phyloP scores from a whole-genome alignment of 2,329 filamentous ascomycete species.

The Aspergillus eucalypticola region DNA sequence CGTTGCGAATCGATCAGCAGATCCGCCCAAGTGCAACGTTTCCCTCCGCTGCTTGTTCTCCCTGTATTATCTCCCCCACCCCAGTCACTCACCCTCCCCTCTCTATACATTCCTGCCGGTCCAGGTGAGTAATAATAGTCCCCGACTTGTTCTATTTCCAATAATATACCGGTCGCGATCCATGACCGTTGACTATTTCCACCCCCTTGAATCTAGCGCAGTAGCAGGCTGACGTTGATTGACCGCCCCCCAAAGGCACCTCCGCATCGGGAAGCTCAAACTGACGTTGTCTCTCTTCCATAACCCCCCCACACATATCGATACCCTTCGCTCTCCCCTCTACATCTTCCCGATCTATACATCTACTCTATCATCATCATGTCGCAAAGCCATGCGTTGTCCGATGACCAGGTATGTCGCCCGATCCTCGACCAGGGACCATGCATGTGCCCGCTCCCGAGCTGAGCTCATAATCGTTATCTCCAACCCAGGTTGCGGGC shows the following conservation, averaged over 20 bases:
- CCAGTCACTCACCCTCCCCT: background rate
- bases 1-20: slow-evolving; percentile 2
- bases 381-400: slow-evolving; percentile 92
- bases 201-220: slow-evolving; percentile 3
- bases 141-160: slow-evolving; percentile 2
- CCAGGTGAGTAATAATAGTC: slow-evolving; percentile 11
- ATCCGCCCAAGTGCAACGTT: slow-evolving; percentile 6
- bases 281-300: slow-evolving; percentile 15
- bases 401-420: slow-evolving; percentile 85
- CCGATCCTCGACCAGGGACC: slow-evolving; percentile 1
- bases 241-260: slow-evolving; percentile 17
- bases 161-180: slow-evolving; percentile 12
- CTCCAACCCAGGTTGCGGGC: slow-evolving; percentile 72
- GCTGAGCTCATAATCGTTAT: slow-evolving; percentile 16
- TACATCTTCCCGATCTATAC: slow-evolving; percentile 2
- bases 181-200: background rate
- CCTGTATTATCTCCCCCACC: background rate
- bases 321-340: slow-evolving; percentile 14
- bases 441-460: slow-evolving; percentile 21
- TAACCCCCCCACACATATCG: slow-evolving; percentile 1
- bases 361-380: slow-evolving; percentile 59
- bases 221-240: slow-evolving; percentile 19
- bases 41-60: slow-evolving; percentile 3
- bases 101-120: background rate
- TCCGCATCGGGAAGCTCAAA: slow-evolving; percentile 24